These are phyloP conservation scores for Pistacia atlantica DNA, from an alignment of 345 rosid species.

Conservation along the genomic window DNA sequence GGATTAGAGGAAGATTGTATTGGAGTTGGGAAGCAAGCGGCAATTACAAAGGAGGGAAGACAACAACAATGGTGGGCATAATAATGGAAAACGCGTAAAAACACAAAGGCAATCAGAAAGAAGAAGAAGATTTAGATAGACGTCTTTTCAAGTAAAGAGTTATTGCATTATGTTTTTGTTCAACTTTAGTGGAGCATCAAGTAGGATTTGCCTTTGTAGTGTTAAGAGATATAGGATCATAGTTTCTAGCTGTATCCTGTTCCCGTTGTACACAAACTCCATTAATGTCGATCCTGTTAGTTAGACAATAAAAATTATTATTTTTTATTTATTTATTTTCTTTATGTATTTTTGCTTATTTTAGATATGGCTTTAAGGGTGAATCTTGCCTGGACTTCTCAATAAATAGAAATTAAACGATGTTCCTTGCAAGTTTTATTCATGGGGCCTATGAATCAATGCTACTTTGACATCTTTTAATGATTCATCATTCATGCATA, in stretches of 20 bases:
- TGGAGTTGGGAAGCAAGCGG: no score
- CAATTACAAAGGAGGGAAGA: no score
- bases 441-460: conserved; percentile 4
- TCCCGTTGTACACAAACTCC: not conserved
- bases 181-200: conserved; percentile 1
- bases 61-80: no score
- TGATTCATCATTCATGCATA: no score
- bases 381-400: conserved; percentile 7
- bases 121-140: no score
- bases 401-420: conserved; percentile 15
- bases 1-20: no score
- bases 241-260: not conserved
- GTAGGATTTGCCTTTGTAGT: not conserved
- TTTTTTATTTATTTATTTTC: not conserved
- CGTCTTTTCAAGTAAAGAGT: no score
- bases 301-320: conserved; percentile 2
- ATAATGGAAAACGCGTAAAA: no score
- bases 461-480: not conserved
- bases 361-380: not conserved
- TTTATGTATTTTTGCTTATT: not conserved
- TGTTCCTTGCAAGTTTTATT: not conserved
- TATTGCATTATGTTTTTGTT: not conserved
- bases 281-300: not conserved
- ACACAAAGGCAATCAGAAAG: no score
- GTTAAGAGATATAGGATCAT: not conserved